These are phyloP conservation scores for Pleurotus salmoneostramineus DNA, from an alignment of 768 basidiomycete species.

Conservation along the genomic window DNA sequence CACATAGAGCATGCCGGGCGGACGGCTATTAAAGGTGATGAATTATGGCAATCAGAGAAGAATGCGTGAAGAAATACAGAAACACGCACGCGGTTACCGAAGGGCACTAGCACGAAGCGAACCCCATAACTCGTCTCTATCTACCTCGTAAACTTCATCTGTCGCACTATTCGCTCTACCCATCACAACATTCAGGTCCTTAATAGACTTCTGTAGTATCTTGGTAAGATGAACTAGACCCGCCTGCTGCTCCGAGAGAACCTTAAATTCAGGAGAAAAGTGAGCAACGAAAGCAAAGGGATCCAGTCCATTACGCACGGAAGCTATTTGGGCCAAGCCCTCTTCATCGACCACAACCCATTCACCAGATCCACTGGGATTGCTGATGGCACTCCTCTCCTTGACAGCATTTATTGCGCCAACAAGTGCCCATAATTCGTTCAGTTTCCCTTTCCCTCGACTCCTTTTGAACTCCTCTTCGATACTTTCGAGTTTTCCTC, in stretches of 20 bases:
- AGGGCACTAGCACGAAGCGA: slow-evolving; percentile 33
- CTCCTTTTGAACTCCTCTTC: slow-evolving; percentile 61
- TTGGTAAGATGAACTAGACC: slow-evolving; percentile 80
- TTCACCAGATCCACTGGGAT: slow-evolving; percentile 37
- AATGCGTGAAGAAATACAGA: background rate
- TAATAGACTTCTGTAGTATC: slow-evolving; percentile 59
- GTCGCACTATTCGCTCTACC: slow-evolving; percentile 33
- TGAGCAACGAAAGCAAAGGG: slow-evolving; percentile 1
- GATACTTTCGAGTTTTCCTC: slow-evolving; percentile 67
- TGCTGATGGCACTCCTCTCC: slow-evolving; percentile 40
- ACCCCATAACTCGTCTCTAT: slow-evolving; percentile 27
- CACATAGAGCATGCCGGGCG: too few species aligned
- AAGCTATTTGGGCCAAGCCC: slow-evolving; percentile 70
- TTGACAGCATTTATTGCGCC: slow-evolving; percentile 65
- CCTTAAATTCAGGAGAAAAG: slow-evolving; percentile 35
- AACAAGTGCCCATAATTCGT: slow-evolving; percentile 83
- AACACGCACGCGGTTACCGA: slow-evolving; percentile 18
- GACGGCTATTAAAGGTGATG: too few species aligned
- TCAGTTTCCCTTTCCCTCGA: slow-evolving; percentile 66
- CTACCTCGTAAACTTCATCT: slow-evolving; percentile 12
- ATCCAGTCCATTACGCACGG: slow-evolving; percentile 36
- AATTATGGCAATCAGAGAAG: background rate
- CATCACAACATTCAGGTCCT: slow-evolving; percentile 64
- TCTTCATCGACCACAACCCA: slow-evolving; percentile 90
- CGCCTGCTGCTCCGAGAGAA: slow-evolving; percentile 72